Percentiles rank a stretch among this genome's conserved stretches.
Evolutionary conservation across 2,329 filamentous ascomycete species (phyloP).

Genomic region (Penicillium sp.): DNA sequence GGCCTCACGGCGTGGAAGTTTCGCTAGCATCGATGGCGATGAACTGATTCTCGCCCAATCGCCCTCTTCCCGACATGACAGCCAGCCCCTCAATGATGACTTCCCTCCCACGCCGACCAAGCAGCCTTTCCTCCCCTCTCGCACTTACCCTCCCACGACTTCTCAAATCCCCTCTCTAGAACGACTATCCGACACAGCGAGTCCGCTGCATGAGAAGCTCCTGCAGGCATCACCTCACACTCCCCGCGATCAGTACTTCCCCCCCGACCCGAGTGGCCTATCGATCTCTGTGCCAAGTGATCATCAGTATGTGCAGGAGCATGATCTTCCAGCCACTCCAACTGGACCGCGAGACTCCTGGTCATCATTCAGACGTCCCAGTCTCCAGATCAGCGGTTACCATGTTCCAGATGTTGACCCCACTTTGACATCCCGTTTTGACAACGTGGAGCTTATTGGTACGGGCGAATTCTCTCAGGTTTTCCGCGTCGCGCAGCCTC

Average conservation of each 20-base stretch:
- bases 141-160: constrained; percentile 34
- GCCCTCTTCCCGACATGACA: constrained; percentile 54
- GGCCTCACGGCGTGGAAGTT: constrained; percentile 62
- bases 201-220: constrained; percentile 57
- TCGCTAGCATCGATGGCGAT: constrained; percentile 77
- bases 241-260: constrained; percentile 70
- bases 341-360: constrained; percentile 64
- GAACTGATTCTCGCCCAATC: constrained; percentile 62
- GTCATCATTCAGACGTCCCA: constrained; percentile 59
- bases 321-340: constrained; percentile 73
- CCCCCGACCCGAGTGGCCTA: constrained; percentile 76
- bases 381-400: constrained; percentile 67
- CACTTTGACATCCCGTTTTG: constrained; percentile 71
- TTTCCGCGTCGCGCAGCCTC: constrained; percentile 66
- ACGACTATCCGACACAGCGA: constrained; percentile 33
- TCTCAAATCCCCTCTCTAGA: constrained; percentile 37
- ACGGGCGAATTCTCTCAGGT: constrained; percentile 93
- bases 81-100: constrained; percentile 64
- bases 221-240: constrained; percentile 66
- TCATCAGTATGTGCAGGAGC: constrained; percentile 39
- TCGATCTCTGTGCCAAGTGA: constrained; percentile 69
- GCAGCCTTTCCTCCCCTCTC: constrained; percentile 39
- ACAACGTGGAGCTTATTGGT: constrained; percentile 75
- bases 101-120: constrained; percentile 95
- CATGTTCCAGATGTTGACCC: constrained; percentile 73